Evolutionary conservation across 208 protist species (phyloP).

Genomic region (Herpetomonas muscarum): DNA sequence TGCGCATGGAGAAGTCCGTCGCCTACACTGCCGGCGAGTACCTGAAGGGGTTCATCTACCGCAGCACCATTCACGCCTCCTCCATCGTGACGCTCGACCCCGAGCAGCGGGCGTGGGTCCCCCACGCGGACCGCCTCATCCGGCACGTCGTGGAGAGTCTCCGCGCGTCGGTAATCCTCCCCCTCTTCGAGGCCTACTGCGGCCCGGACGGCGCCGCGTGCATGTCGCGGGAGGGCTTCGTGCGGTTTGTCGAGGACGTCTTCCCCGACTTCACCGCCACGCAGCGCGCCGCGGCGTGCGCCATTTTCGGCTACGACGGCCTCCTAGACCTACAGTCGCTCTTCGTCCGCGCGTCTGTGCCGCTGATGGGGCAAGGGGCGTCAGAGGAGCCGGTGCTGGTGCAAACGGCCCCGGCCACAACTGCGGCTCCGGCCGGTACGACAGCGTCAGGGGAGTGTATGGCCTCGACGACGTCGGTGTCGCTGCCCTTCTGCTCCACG

Average conservation of each 20-base stretch:
- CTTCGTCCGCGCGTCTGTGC: slow-evolving; percentile 12
- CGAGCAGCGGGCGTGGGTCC: slow-evolving; percentile 54
- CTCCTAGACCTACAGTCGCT: slow-evolving; percentile 48
- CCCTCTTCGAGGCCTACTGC: slow-evolving; percentile 61
- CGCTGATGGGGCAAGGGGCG: background rate
- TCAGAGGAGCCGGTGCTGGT: slow-evolving; percentile 3
- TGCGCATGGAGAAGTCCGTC: slow-evolving; percentile 58
- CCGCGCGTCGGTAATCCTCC: slow-evolving; percentile 39
- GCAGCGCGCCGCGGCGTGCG: slow-evolving; percentile 42
- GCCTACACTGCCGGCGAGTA: slow-evolving; percentile 52
- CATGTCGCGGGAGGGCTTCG: slow-evolving; percentile 47
- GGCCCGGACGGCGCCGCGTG: slow-evolving; percentile 16
- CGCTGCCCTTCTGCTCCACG: background rate
- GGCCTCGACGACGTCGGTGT: background rate
- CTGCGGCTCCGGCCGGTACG: background rate
- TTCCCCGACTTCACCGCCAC: slow-evolving; percentile 40
- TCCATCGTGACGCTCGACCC: slow-evolving; percentile 51
- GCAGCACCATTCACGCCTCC: slow-evolving; percentile 41
- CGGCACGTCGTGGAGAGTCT: slow-evolving; percentile 58
- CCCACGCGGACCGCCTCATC: slow-evolving; percentile 56
- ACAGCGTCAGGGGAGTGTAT: too few species aligned
- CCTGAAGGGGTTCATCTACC: slow-evolving; percentile 54
- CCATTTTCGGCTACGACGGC: slow-evolving; percentile 62
- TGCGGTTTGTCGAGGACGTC: slow-evolving; percentile 45
- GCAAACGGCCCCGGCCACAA: slow-evolving; percentile 2